Conservation (phyloP, 345 rosid genomes). For the Psidium friedrichsthalianum region DNA sequence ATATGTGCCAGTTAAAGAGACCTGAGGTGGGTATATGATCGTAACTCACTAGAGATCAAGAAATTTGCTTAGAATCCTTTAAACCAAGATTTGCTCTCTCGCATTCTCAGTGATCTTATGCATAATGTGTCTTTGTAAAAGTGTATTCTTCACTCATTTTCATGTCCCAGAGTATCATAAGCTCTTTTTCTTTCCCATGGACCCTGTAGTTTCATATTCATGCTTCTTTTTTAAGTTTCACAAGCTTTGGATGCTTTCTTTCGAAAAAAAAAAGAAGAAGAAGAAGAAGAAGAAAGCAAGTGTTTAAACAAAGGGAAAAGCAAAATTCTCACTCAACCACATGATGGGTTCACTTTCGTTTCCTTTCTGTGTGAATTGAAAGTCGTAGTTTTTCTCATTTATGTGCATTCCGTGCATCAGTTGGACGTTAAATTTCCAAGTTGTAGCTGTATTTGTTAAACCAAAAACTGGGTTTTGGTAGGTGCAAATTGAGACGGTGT, state of each 20-base stretch:
- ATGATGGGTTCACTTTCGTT: background rate
- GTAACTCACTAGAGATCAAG: background rate
- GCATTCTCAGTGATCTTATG: background rate
- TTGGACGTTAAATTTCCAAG: background rate
- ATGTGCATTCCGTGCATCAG: background rate
- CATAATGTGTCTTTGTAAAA: background rate
- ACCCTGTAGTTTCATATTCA: background rate
- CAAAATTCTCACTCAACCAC: background rate
- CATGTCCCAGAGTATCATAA: background rate
- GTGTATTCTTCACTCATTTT: background rate
- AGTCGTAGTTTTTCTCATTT: background rate
- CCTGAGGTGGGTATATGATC: conserved; percentile 48
- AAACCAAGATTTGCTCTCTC: background rate
- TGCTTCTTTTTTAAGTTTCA: background rate
- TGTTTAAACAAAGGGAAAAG: background rate
- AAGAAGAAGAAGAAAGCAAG: background rate
- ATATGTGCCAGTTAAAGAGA: conserved; percentile 53
- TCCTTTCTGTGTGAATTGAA: background rate
- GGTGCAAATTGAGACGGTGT: conserved; percentile 50
- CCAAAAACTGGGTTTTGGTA: conserved; percentile 1
- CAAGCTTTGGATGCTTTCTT: background rate
- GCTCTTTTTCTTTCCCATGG: background rate
- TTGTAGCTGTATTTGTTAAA: background rate
- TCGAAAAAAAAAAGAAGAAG: too few relatives aligned
- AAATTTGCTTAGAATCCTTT: background rate